These are phyloP conservation scores for Hypoxylon sp. DNA, from an alignment of 2,329 filamentous ascomycete genomes.

Conservation along the genomic window DNA sequence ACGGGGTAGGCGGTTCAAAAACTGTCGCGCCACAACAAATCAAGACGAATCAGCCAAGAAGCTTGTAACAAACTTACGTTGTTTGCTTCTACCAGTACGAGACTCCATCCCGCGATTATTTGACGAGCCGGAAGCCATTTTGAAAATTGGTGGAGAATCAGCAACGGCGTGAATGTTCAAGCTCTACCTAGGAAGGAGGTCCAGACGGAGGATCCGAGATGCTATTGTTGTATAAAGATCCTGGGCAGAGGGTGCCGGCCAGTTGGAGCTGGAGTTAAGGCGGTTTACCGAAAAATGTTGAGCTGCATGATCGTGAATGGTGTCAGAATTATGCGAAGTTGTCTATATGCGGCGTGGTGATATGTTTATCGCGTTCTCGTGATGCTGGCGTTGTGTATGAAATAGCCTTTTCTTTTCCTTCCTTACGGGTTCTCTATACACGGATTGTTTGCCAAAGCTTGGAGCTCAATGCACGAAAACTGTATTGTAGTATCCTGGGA, in stretches of 20 bases:
- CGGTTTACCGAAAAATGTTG: slow-evolving; percentile 54
- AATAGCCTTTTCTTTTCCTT: slow-evolving; percentile 19
- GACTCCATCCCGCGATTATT: slow-evolving; percentile 76
- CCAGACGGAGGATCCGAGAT: slow-evolving; percentile 31
- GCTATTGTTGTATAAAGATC: slow-evolving; percentile 24
- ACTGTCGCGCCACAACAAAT: slow-evolving; percentile 46
- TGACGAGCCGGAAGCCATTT: slow-evolving; percentile 53
- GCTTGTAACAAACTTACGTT: slow-evolving; percentile 73
- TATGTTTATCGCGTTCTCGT: slow-evolving; percentile 36
- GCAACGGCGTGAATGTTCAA: slow-evolving; percentile 30
- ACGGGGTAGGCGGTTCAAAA: slow-evolving; percentile 50
- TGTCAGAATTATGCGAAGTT: slow-evolving; percentile 38
- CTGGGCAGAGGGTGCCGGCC: slow-evolving; percentile 48
- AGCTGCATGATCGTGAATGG: slow-evolving; percentile 54
- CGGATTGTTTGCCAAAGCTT: slow-evolving; percentile 27
- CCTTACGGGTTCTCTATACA: slow-evolving; percentile 32
- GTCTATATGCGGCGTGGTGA: slow-evolving; percentile 28
- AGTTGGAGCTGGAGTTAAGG: slow-evolving; percentile 53
- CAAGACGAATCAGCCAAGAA: slow-evolving; percentile 39
- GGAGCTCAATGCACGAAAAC: slow-evolving; percentile 39
- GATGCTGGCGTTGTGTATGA: slow-evolving; percentile 34
- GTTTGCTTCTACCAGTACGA: slow-evolving; percentile 81
- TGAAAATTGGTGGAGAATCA: slow-evolving; percentile 40
- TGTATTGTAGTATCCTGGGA: slow-evolving; percentile 35
- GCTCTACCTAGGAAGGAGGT: slow-evolving; percentile 32